A percentile compares a stretch with the other conserved stretches of the same genome.
Evolutionary conservation across 345 rosid species (phyloP).

Genomic region (Erysimum cheiranthoides): DNA sequence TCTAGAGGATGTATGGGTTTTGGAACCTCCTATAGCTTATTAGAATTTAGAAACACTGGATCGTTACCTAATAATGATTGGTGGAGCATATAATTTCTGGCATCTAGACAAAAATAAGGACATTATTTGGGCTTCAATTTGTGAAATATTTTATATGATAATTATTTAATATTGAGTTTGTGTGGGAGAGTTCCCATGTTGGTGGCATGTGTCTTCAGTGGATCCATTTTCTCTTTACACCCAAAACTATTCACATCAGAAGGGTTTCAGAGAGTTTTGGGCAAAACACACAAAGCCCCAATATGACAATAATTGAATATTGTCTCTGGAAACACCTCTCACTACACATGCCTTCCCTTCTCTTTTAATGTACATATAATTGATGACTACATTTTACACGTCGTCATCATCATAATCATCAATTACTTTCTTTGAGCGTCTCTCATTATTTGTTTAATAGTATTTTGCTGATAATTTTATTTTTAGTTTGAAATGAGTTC

Average conservation of each 20-base stretch:
- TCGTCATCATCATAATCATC: constrained; percentile 13
- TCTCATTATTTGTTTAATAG: neutral
- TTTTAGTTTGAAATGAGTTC: neutral
- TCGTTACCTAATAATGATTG: constrained; percentile 16
- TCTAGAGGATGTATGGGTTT: too few relatives aligned
- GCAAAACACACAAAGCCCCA: constrained; percentile 34
- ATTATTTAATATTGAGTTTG: neutral
- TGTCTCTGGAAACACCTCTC: constrained; percentile 22
- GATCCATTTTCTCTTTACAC: constrained; percentile 44
- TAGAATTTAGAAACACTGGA: too few relatives aligned
- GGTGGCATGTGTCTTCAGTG: constrained; percentile 46
- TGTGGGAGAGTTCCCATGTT: constrained; percentile 39
- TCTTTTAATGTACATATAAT: constrained; percentile 16
- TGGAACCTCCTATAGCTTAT: too few relatives aligned
- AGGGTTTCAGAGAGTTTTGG: constrained; percentile 26
- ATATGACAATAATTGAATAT: constrained; percentile 35
- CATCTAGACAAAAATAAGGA: constrained; percentile 23
- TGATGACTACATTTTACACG: constrained; percentile 20
- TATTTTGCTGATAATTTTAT: neutral
- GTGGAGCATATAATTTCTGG: constrained; percentile 21
- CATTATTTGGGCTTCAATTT: constrained; percentile 6
- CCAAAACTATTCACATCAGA: constrained; percentile 31
- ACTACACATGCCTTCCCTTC: constrained; percentile 34
- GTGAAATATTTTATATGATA: constrained; percentile 8
- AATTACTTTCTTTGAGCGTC: neutral